These are phyloP conservation scores for Sugiyamaella lignohabitans DNA, from an alignment of 805 yeast species.

Conservation along the genomic window DNA sequence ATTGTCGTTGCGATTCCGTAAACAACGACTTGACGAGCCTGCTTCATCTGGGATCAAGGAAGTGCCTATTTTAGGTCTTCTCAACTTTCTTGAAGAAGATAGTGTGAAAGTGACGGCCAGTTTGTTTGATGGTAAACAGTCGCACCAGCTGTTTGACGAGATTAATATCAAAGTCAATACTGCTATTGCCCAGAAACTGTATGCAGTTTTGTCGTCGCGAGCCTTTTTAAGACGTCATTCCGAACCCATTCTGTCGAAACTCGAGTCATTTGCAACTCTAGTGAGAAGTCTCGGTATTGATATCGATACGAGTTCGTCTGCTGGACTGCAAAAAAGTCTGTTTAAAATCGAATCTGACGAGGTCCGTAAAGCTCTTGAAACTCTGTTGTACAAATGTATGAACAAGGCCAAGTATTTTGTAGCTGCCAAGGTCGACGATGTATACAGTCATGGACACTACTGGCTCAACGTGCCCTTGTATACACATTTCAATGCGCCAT, in stretches of 20 bases:
- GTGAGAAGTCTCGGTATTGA: constrained; percentile 47
- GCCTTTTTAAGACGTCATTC: constrained; percentile 85
- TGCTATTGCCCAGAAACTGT: constrained; percentile 75
- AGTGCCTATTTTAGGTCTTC: constrained; percentile 47
- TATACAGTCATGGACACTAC: constrained; percentile 68
- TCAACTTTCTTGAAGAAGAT: constrained; percentile 83
- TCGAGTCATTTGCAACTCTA: constrained; percentile 71
- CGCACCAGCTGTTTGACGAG: constrained; percentile 62
- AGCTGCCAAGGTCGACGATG: constrained; percentile 77
- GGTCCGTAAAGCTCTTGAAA: constrained; percentile 67
- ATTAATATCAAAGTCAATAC: constrained; percentile 73
- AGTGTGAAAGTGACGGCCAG: constrained; percentile 65
- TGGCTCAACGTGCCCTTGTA: constrained; percentile 76
- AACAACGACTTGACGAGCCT: constrained; percentile 46
- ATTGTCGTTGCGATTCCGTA: constrained; percentile 62
- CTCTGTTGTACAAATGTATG: constrained; percentile 74
- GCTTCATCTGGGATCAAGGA: constrained; percentile 28
- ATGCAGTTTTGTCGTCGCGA: constrained; percentile 67
- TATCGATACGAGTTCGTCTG: constrained; percentile 68
- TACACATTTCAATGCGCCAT: constrained; percentile 90
- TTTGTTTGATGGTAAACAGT: constrained; percentile 44
- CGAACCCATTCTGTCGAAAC: constrained; percentile 72
- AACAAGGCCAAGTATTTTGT: constrained; percentile 79
- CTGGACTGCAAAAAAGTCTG: constrained; percentile 65
- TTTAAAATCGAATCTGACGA: constrained; percentile 54